Evolutionary conservation across 768 basidiomycete species (phyloP).

Genomic region (Pulveroboletus sp.): DNA sequence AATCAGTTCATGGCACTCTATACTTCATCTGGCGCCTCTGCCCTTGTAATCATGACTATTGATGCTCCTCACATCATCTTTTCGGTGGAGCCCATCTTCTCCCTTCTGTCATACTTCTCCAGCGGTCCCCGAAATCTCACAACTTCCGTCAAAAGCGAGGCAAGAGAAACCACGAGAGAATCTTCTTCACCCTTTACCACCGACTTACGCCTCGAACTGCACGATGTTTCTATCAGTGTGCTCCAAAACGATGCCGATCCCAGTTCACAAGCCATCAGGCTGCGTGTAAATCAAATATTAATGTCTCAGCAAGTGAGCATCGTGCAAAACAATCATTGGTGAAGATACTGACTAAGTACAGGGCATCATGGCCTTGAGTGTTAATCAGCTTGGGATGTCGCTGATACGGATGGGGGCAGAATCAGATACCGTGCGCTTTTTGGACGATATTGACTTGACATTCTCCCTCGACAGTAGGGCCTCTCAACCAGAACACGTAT

Average conservation of each 20-base stretch:
- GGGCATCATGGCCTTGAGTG: constrained; percentile 77
- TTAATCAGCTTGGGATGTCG: constrained; percentile 89
- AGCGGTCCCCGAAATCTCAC: constrained; percentile 42
- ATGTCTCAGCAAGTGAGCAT: constrained; percentile 83
- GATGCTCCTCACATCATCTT: constrained; percentile 94
- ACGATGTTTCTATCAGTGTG: constrained; percentile 84
- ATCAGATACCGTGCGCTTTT: constrained; percentile 81
- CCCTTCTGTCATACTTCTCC: constrained; percentile 80
- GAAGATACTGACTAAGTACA: constrained; percentile 32
- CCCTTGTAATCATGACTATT: constrained; percentile 79
- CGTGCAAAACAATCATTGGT: not conserved
- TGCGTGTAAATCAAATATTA: constrained; percentile 80
- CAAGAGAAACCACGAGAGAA: constrained; percentile 13
- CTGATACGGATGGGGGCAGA: constrained; percentile 81
- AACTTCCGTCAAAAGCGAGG: constrained; percentile 10
- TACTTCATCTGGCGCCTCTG: constrained; percentile 62
- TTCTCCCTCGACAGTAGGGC: constrained; percentile 82
- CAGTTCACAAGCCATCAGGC: constrained; percentile 80
- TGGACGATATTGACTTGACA: constrained; percentile 89
- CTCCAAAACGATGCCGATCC: constrained; percentile 78
- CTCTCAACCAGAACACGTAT: constrained; percentile 69
- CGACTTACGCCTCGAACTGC: constrained; percentile 81
- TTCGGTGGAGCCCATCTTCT: constrained; percentile 86
- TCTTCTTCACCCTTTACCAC: constrained; percentile 23
- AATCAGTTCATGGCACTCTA: constrained; percentile 95